Evolutionary conservation across 2,329 filamentous ascomycete genomes (phyloP).

Genomic region (Fusarium longipes): DNA sequence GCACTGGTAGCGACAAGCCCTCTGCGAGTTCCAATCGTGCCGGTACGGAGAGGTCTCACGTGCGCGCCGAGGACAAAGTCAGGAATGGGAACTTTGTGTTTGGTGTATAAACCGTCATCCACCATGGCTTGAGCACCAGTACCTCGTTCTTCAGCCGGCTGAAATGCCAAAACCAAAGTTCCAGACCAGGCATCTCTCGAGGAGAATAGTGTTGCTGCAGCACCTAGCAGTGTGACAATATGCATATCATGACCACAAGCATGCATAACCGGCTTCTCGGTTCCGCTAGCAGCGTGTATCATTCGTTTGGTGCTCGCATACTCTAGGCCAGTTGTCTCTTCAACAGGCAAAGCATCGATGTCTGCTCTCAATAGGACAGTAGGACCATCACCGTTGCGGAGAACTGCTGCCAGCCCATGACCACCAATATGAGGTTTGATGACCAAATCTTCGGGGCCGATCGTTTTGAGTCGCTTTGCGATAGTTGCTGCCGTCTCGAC

Average conservation of each 20-base stretch:
- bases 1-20: slow-evolving; percentile 45
- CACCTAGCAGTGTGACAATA: slow-evolving; percentile 67
- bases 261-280: slow-evolving; percentile 69
- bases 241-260: slow-evolving; percentile 77
- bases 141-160: slow-evolving; percentile 74
- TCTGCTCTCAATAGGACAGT: slow-evolving; percentile 70
- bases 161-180: slow-evolving; percentile 72
- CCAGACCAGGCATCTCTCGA: slow-evolving; percentile 66
- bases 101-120: slow-evolving; percentile 51
- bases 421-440: slow-evolving; percentile 66
- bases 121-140: slow-evolving; percentile 64
- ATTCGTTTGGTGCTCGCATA: slow-evolving; percentile 60
- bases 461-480: slow-evolving; percentile 51
- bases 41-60: slow-evolving; percentile 50
- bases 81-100: slow-evolving; percentile 44
- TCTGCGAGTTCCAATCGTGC: slow-evolving; percentile 38
- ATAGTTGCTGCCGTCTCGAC: slow-evolving; percentile 61
- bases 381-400: slow-evolving; percentile 65
- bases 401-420: slow-evolving; percentile 66
- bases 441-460: slow-evolving; percentile 31
- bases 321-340: slow-evolving; percentile 64
- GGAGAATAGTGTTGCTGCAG: slow-evolving; percentile 61
- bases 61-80: slow-evolving; percentile 54
- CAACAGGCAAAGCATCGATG: slow-evolving; percentile 69
- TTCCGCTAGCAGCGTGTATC: slow-evolving; percentile 7